These are phyloP conservation scores for Suillus ampliporus DNA, from an alignment of 768 basidiomycete genomes.

Conservation along the genomic window DNA sequence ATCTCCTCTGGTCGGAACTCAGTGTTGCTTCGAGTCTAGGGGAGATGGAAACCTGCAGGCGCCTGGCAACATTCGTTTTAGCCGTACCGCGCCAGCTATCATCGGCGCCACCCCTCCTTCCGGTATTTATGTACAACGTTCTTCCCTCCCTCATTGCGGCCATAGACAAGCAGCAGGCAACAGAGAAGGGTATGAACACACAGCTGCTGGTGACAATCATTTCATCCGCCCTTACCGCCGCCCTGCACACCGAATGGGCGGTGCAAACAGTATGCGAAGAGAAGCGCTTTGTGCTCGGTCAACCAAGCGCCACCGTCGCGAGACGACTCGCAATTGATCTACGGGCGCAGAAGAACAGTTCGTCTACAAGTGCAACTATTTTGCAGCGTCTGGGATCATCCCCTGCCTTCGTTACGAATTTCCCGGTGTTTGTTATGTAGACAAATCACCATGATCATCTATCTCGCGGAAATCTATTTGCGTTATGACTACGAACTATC, in stretches of 20 bases:
- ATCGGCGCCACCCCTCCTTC: slow-evolving; percentile 65
- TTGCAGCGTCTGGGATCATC: slow-evolving; percentile 65
- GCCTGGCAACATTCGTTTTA: slow-evolving; percentile 71
- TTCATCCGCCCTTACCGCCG: slow-evolving; percentile 67
- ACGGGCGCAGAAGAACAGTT: slow-evolving; percentile 53
- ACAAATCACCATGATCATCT: not conserved
- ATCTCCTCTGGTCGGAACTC: slow-evolving; percentile 73
- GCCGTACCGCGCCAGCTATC: slow-evolving; percentile 59
- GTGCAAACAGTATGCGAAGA: slow-evolving; percentile 58
- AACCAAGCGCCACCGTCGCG: slow-evolving; percentile 67
- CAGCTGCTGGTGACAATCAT: slow-evolving; percentile 72
- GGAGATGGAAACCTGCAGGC: slow-evolving; percentile 65
- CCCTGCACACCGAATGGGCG: slow-evolving; percentile 75
- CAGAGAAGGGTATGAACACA: slow-evolving; percentile 58
- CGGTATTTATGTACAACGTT: slow-evolving; percentile 73
- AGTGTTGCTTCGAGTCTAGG: slow-evolving; percentile 56
- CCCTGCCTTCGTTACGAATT: slow-evolving; percentile 72
- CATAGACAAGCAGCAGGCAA: slow-evolving; percentile 59
- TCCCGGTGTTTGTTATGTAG: slow-evolving; percentile 63
- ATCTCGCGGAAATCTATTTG: not conserved
- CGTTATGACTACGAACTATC: not conserved
- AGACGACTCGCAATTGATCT: slow-evolving; percentile 70
- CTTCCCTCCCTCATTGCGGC: slow-evolving; percentile 60
- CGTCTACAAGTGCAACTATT: slow-evolving; percentile 54
- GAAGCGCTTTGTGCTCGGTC: slow-evolving; percentile 58